Percentiles rank a stretch among this genome's conserved stretches.
Evolutionary conservation across 345 rosid species (phyloP).

Genomic region (Syzygium aromaticum): DNA sequence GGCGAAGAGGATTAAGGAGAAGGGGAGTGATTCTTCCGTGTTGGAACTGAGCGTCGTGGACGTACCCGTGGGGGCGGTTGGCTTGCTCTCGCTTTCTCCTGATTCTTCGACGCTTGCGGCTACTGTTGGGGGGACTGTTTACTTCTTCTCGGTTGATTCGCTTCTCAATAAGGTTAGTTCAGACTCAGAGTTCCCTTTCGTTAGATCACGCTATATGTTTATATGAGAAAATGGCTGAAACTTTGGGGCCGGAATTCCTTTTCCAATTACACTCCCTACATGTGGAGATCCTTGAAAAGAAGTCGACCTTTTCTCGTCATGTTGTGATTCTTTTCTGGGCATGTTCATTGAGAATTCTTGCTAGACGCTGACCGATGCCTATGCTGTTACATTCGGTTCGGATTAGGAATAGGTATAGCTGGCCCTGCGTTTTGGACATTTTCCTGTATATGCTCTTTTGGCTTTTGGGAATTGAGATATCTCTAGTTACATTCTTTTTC

Average conservation of each 20-base stretch:
- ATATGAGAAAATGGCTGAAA: background rate
- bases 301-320: background rate
- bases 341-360: background rate
- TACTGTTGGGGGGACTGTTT: constrained; percentile 34
- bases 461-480: background rate
- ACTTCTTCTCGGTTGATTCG: constrained; percentile 50
- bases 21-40: constrained; percentile 23
- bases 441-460: background rate
- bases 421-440: background rate
- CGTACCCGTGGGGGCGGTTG: constrained; percentile 45
- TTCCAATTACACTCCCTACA: background rate
- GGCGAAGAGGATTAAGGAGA: constrained; percentile 35
- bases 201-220: background rate
- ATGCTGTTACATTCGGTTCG: background rate
- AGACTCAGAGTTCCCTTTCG: background rate
- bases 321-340: background rate
- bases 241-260: background rate
- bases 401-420: background rate
- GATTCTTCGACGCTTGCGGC: constrained; percentile 66
- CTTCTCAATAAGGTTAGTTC: constrained; percentile 49
- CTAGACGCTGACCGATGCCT: background rate
- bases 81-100: constrained; percentile 49
- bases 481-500: background rate
- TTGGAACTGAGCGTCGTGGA: constrained; percentile 53
- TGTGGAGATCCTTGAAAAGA: background rate